A percentile compares a stretch with the other conserved stretches of the same genome.
Conservation (phyloP, 345 rosid species). For the Cardamine occulta region DNA sequence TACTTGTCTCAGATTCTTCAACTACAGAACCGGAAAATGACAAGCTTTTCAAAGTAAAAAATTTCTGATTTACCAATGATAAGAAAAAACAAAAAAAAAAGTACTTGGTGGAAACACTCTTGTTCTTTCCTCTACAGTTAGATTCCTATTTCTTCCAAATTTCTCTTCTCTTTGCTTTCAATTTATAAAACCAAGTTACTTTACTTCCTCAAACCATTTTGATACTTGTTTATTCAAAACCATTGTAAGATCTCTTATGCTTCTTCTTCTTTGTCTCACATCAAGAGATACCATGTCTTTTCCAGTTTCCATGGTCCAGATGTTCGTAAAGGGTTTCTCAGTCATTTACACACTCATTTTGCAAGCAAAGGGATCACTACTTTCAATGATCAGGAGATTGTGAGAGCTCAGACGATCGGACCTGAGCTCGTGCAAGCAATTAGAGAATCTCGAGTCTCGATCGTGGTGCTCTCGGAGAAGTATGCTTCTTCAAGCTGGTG, state of each 20-base stretch:
- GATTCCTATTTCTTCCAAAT: too few species aligned
- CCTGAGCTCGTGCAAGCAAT: neutral
- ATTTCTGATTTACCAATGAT: neutral
- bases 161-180: too few species aligned
- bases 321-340: neutral
- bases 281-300: constrained; percentile 2
- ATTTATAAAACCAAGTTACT: too few species aligned
- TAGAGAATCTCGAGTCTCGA: neutral
- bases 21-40: too few species aligned
- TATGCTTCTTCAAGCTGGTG: constrained; percentile 6
- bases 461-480: neutral
- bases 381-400: neutral
- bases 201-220: too few species aligned
- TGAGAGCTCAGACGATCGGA: constrained; percentile 2
- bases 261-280: too few species aligned
- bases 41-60: too few species aligned
- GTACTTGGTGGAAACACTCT: neutral
- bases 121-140: too few species aligned
- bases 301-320: constrained; percentile 20
- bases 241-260: too few species aligned
- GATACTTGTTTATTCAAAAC: too few species aligned
- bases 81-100: neutral
- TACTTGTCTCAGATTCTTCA: neutral
- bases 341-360: neutral
- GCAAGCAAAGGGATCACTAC: neutral